Percentiles rank a stretch among this genome's conserved stretches.
phyloP scores from a whole-genome alignment of 2,329 filamentous ascomycete species.

The Talaromyces verruculosus region DNA sequence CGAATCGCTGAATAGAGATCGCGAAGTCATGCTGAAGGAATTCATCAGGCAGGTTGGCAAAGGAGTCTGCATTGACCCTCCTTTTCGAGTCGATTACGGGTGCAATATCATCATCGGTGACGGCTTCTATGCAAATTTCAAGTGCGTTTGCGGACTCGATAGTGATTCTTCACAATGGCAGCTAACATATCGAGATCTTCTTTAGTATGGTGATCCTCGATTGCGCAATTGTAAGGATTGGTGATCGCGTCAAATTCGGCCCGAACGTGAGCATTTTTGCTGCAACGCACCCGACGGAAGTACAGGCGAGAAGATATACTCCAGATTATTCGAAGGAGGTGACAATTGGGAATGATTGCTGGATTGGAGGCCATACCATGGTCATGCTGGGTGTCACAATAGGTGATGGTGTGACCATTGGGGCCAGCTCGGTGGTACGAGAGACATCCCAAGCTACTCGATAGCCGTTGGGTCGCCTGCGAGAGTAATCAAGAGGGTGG shows the following conservation, averaged over 20 bases:
- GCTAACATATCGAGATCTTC: conserved; percentile 38
- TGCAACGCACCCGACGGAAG: conserved; percentile 52
- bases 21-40: conserved; percentile 17
- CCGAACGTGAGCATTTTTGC: conserved; percentile 53
- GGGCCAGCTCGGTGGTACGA: conserved; percentile 36
- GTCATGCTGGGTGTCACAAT: conserved; percentile 42
- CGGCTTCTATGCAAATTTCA: conserved; percentile 27
- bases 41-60: conserved; percentile 22
- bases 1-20: conserved; percentile 4
- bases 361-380: conserved; percentile 49
- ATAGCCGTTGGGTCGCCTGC: conserved; percentile 20
- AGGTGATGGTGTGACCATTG: conserved; percentile 38
- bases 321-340: conserved; percentile 50
- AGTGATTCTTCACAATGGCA: not conserved
- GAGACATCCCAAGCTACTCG: conserved; percentile 22
- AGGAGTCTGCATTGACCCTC: conserved; percentile 25
- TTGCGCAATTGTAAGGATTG: conserved; percentile 52
- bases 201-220: conserved; percentile 56
- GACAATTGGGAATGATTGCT: conserved; percentile 45
- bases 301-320: conserved; percentile 45
- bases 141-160: conserved; percentile 10
- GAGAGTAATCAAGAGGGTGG: conserved; percentile 14
- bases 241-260: conserved; percentile 52
- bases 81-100: conserved; percentile 27
- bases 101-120: conserved; percentile 27